Evolutionary conservation across 2,329 filamentous ascomycete species (phyloP).

Genomic region (Didymella glomerata): DNA sequence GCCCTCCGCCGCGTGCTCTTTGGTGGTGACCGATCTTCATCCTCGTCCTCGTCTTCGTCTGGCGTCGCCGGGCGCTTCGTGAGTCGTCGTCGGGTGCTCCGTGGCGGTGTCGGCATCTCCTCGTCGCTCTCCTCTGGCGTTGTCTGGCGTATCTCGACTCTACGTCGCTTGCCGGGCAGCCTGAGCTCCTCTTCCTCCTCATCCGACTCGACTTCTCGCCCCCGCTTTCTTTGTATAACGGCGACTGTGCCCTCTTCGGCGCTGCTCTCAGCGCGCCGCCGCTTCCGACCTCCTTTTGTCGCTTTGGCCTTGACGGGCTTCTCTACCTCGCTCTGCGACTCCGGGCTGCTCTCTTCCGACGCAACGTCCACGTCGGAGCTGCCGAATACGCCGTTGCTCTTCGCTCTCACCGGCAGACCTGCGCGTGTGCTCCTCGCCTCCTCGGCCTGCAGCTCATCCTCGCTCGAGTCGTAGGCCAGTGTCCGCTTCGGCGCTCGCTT

Average conservation of each 20-base stretch:
- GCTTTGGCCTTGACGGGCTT: slow-evolving; percentile 6
- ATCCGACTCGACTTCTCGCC: slow-evolving; percentile 15
- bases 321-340: slow-evolving; percentile 25
- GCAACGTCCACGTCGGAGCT: slow-evolving; percentile 29
- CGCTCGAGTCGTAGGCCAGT: slow-evolving; percentile 34
- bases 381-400: slow-evolving; percentile 37
- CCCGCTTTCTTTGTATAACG: slow-evolving; percentile 24
- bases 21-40: slow-evolving; percentile 5
- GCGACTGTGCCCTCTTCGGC: slow-evolving; percentile 24
- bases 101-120: slow-evolving; percentile 16
- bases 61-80: slow-evolving; percentile 7
- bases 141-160: slow-evolving; percentile 5
- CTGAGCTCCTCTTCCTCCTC: slow-evolving; percentile 12
- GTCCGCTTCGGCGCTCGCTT: slow-evolving; percentile 20
- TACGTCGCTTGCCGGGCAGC: slow-evolving; percentile 20
- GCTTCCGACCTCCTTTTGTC: slow-evolving; percentile 26
- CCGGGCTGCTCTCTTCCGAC: slow-evolving; percentile 13
- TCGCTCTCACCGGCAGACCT: slow-evolving; percentile 30
- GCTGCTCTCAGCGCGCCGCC: slow-evolving; percentile 24
- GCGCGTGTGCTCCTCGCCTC: slow-evolving; percentile 27
- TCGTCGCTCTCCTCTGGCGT: slow-evolving; percentile 21
- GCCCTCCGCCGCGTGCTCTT: slow-evolving; percentile 29
- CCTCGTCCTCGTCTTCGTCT: slow-evolving; percentile 11
- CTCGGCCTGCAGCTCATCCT: slow-evolving; percentile 32
- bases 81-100: slow-evolving; percentile 18